Percentiles rank a stretch among this genome's conserved stretches.
phyloP scores from a whole-genome alignment of 371 early-diverging fungal species.

The Actinomortierella wolfii region DNA sequence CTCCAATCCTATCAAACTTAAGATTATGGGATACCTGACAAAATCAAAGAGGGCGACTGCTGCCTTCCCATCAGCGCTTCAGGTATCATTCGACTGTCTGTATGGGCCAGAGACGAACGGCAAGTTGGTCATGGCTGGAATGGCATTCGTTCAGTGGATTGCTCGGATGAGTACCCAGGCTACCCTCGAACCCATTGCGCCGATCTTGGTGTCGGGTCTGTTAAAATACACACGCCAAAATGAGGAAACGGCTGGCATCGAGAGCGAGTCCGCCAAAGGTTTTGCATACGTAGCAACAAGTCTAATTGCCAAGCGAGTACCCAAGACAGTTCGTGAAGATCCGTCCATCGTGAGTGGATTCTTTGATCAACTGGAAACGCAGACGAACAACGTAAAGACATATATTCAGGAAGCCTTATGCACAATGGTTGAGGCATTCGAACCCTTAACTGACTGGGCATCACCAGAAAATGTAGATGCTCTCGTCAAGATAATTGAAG shows the following conservation, averaged over 20 bases:
- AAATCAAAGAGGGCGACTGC: slow-evolving; percentile 72
- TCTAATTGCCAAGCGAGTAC: slow-evolving; percentile 75
- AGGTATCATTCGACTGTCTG: slow-evolving; percentile 80
- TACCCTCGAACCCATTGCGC: slow-evolving; percentile 68
- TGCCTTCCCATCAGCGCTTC: slow-evolving; percentile 66
- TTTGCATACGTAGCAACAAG: slow-evolving; percentile 86
- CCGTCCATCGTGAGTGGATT: slow-evolving; percentile 62
- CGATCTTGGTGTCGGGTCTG: slow-evolving; percentile 74
- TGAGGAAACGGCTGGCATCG: slow-evolving; percentile 49
- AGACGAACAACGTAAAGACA: slow-evolving; percentile 68
- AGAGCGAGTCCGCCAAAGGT: slow-evolving; percentile 77
- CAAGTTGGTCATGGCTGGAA: slow-evolving; percentile 73
- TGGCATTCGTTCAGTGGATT: slow-evolving; percentile 88
- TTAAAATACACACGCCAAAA: slow-evolving; percentile 70
- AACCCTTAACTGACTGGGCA: slow-evolving; percentile 48
- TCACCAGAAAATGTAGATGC: slow-evolving; percentile 51
- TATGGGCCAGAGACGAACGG: slow-evolving; percentile 67
- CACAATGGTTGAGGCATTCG: slow-evolving; percentile 78
- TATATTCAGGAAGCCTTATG: slow-evolving; percentile 85
- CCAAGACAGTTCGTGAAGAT: slow-evolving; percentile 65
- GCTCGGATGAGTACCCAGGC: slow-evolving; percentile 68
- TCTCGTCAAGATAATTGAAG: slow-evolving; percentile 54
- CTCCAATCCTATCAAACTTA: slow-evolving; percentile 62
- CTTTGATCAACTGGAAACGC: slow-evolving; percentile 70
- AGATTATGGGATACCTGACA: slow-evolving; percentile 63